Percentiles rank a stretch among this genome's conserved stretches.
phyloP scores from a whole-genome alignment of 306 rosid species.

The Cucurbita pepo region DNA sequence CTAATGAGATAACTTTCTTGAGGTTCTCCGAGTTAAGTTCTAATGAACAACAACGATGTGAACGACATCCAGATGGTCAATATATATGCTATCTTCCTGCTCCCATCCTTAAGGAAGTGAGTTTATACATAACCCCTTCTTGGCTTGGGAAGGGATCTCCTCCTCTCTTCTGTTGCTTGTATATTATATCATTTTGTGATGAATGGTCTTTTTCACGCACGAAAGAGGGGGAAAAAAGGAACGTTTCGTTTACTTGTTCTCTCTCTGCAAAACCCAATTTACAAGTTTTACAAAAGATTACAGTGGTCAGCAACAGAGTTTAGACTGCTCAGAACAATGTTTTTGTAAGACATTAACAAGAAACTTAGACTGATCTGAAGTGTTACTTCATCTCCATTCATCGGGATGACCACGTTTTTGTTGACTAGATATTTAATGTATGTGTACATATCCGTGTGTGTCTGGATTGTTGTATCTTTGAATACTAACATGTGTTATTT shows the following conservation, averaged over 20 bases:
- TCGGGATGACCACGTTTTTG: background rate
- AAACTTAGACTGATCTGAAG: background rate
- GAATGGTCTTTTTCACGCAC: background rate
- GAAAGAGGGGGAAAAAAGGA: background rate
- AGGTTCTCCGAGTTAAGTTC: conserved; percentile 35
- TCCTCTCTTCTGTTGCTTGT: background rate
- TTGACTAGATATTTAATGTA: background rate
- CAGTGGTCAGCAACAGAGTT: background rate
- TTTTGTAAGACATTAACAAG: background rate
- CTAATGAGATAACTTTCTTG: conserved; percentile 90
- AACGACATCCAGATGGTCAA: conserved; percentile 92
- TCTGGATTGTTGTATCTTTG: background rate
- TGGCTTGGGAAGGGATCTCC: background rate
- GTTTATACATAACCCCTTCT: conserved; percentile 12
- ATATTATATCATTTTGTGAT: background rate
- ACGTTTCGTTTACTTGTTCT: background rate
- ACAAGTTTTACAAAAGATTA: background rate
- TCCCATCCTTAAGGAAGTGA: conserved; percentile 81
- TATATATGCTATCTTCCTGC: conserved; percentile 81
- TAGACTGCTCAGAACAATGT: background rate
- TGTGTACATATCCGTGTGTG: background rate
- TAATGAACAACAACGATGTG: conserved; percentile 47
- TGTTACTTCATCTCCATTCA: background rate
- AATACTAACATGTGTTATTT: no score
- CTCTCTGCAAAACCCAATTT: background rate